Evolutionary conservation across 176 grass and related monocot genomes (phyloP), one percentile per base, ranked within the genome.

Genomic region (Puya raimondii): DNA sequence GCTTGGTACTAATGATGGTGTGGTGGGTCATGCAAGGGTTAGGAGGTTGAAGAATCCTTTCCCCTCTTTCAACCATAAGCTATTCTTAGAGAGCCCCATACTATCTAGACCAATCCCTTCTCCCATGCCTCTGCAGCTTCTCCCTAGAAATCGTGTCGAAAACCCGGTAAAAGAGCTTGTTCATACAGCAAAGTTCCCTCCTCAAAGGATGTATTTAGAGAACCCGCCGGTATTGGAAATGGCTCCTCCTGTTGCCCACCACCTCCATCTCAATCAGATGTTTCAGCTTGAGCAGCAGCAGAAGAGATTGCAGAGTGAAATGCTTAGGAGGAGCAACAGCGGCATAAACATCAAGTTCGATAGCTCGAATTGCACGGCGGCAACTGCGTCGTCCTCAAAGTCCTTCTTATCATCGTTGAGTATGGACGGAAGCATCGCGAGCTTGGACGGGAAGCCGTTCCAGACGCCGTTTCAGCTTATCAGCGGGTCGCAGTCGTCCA

Each of bases 331-430:
- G 72, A 82, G 82, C 50, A 75, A 61, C 42, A 63, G 65, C 5
- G 66, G 66, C 17, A 47, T 69, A 11, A 77, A 49, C 53, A 75
- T 94, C 27, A 99, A 86, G 81, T 91, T 99, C 81, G 84, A 91
- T 17, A 57, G 58, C 59, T 99, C 90, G 1, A 88, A 82, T n/a
- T 94, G 95, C 68, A 88, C 95, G 1, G 90, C 87, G 1, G 90
- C 79, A 0, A 69, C 75, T 16, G 75, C 65, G 1, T 89, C 95
- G 4, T 91, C 95, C 2, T 94, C 95, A 6, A 86, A 85, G 22
- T 94, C 95, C 0, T 88, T 94, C 71, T 63, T 99, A 48, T 80
- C 95, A 1, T 94, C 95, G 23, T 79, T 99, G 33, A 99, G 95
- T 61, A 86, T 99, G 82, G 95, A 99, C 73, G 89, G 89, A 54